Conservation (phyloP, 108 stramenopile genomes). For the Pseudonitzschia pungens region DNA sequence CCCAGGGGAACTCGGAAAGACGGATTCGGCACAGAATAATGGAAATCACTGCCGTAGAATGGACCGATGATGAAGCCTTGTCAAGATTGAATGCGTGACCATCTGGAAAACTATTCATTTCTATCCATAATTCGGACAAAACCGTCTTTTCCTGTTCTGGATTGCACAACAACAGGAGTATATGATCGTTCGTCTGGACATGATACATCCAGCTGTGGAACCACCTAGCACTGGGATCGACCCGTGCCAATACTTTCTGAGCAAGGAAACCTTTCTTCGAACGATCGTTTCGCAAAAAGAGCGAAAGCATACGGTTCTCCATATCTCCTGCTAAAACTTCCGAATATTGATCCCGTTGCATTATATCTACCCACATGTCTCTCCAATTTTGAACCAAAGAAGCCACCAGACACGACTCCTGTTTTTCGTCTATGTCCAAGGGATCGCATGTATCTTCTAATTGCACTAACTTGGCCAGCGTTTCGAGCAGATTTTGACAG, state of each 20-base stretch:
- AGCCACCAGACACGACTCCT: neutral
- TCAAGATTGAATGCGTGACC: neutral
- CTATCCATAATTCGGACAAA: slow-evolving; percentile 1
- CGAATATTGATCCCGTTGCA: slow-evolving; percentile 22
- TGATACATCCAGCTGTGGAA: slow-evolving; percentile 23
- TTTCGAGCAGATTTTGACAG: slow-evolving; percentile 18
- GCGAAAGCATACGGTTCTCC: slow-evolving; percentile 8
- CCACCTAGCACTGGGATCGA: slow-evolving; percentile 26
- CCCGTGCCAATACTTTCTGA: slow-evolving; percentile 15
- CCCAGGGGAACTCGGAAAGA: slow-evolving; percentile 29
- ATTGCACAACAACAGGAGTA: slow-evolving; percentile 3
- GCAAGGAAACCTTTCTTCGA: neutral
- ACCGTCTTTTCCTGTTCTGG: neutral
- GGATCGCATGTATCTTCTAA: neutral
- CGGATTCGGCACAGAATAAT: slow-evolving; percentile 16
- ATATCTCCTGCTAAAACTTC: slow-evolving; percentile 5
- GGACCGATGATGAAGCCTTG: neutral
- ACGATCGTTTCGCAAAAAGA: neutral
- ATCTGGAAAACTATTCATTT: neutral
- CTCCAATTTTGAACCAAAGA: slow-evolving; percentile 22
- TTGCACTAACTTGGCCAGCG: neutral
- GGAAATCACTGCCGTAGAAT: slow-evolving; percentile 18
- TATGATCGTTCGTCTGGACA: slow-evolving; percentile 3
- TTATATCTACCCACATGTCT: slow-evolving; percentile 35
- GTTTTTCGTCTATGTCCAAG: neutral